Percentiles rank a stretch among this genome's conserved stretches.
These are phyloP conservation scores for Diaporthe longicolla DNA, from an alignment of 2,329 filamentous ascomycete species.

Conservation along the genomic window DNA sequence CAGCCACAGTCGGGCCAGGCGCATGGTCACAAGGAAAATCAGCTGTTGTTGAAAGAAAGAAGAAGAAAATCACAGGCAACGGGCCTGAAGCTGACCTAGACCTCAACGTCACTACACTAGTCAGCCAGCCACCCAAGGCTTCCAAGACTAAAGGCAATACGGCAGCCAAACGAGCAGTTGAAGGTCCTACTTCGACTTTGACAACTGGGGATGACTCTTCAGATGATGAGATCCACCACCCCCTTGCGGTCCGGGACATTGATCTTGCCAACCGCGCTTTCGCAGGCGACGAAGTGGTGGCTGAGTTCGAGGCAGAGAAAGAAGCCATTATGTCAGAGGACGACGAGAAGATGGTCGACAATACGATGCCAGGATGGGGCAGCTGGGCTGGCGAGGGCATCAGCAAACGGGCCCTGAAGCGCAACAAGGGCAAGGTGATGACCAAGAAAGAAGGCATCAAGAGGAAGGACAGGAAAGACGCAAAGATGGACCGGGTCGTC, in stretches of 20 bases:
- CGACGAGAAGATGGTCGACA: slow-evolving; percentile 85
- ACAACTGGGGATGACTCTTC: slow-evolving; percentile 51
- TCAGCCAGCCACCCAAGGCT: slow-evolving; percentile 39
- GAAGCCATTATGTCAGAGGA: slow-evolving; percentile 78
- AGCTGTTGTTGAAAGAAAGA: slow-evolving; percentile 52
- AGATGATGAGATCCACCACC: slow-evolving; percentile 66
- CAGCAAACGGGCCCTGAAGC: slow-evolving; percentile 76
- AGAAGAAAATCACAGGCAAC: slow-evolving; percentile 45
- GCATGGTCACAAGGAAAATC: slow-evolving; percentile 56
- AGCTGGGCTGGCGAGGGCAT: slow-evolving; percentile 90
- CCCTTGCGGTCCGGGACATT: slow-evolving; percentile 71
- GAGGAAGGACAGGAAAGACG: slow-evolving; percentile 83
- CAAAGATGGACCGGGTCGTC: slow-evolving; percentile 86
- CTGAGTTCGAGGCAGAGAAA: slow-evolving; percentile 87
- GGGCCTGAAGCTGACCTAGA: slow-evolving; percentile 57
- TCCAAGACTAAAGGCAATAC: slow-evolving; percentile 44
- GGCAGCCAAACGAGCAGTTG: slow-evolving; percentile 38
- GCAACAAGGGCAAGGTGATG: slow-evolving; percentile 74
- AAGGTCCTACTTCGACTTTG: slow-evolving; percentile 39
- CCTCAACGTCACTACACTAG: slow-evolving; percentile 51
- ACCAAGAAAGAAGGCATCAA: slow-evolving; percentile 78
- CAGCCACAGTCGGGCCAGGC: slow-evolving; percentile 52
- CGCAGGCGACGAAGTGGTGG: slow-evolving; percentile 86
- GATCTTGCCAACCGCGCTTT: slow-evolving; percentile 87
- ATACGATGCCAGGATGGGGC: slow-evolving; percentile 94